Evolutionary conservation across 257 asterid genomes (phyloP).

Genomic region (Solanum etuberosum): DNA sequence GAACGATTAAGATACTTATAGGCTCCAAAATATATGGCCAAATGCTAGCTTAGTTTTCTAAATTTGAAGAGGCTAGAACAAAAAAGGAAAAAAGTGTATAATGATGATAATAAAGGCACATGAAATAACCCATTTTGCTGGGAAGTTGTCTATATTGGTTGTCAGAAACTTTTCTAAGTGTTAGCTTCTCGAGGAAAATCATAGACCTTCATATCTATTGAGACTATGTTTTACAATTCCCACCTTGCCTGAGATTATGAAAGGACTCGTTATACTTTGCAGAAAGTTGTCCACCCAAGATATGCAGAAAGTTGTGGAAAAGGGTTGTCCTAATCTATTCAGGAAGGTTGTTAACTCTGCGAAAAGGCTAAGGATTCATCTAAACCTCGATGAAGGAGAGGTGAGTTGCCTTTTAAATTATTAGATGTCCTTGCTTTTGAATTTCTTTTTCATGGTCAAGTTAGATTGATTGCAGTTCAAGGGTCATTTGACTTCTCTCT

Average conservation of each 20-base stretch:
- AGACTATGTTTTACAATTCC: neutral
- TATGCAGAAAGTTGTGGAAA: slow-evolving; percentile 56
- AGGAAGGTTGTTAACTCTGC: slow-evolving; percentile 85
- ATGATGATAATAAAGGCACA: neutral
- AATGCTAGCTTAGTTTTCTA: neutral
- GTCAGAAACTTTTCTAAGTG: neutral
- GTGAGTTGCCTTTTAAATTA: slow-evolving; percentile 27
- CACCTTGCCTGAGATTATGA: neutral
- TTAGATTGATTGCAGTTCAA: neutral
- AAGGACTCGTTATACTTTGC: slow-evolving; percentile 7
- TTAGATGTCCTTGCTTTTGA: neutral
- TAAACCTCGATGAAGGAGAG: slow-evolving; percentile 69
- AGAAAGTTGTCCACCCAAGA: slow-evolving; percentile 62
- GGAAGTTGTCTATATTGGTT: neutral
- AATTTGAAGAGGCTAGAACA: neutral
- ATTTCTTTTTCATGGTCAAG: neutral
- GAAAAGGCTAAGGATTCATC: slow-evolving; percentile 73
- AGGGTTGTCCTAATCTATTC: slow-evolving; percentile 67
- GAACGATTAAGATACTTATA: neutral
- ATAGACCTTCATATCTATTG: neutral
- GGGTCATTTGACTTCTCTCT: neutral
- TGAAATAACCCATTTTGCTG: neutral
- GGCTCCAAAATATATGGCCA: neutral
- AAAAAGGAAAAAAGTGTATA: neutral
- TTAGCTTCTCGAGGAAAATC: neutral